Evolutionary conservation across 768 basidiomycete genomes (phyloP).

Genomic region (Boletus reticulatus): DNA sequence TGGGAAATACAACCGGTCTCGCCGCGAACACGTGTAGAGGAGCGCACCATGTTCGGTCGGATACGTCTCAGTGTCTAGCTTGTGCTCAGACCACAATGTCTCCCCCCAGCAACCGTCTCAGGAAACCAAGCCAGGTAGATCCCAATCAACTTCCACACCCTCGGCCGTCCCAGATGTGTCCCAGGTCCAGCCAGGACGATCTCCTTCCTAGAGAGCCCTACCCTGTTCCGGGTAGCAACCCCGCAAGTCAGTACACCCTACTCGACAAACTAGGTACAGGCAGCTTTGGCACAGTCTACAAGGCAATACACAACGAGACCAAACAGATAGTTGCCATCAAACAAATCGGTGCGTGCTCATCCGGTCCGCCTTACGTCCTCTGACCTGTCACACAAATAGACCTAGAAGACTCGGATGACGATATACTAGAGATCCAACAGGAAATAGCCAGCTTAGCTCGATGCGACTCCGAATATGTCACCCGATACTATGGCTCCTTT

Average conservation of each 20-base stretch:
- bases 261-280: conserved; percentile 97
- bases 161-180: conserved; percentile 48
- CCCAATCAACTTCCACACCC: conserved; percentile 22
- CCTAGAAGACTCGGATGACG: conserved; percentile 97
- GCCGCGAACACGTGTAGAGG: conserved; percentile 27
- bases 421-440: conserved; percentile 97
- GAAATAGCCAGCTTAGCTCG: conserved; percentile 96
- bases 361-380: not conserved
- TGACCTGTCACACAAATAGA: conserved; percentile 45
- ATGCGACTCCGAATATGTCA: conserved; percentile 96
- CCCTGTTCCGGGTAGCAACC: conserved; percentile 74
- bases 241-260: conserved; percentile 87
- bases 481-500: conserved; percentile 95
- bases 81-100: conserved; percentile 41
- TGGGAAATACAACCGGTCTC: conserved; percentile 5
- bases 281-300: conserved; percentile 96
- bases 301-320: conserved; percentile 92
- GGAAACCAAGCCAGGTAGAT: conserved; percentile 38
- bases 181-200: conserved; percentile 39
- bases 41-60: conserved; percentile 15
- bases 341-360: conserved; percentile 76
- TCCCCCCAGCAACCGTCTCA: conserved; percentile 36
- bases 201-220: conserved; percentile 49
- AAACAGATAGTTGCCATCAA: conserved; percentile 97
- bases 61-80: conserved; percentile 7